These are phyloP conservation scores for Aspergillus incahuasiensis DNA, from an alignment of 495 filamentous ascomycete genomes.

Conservation along the genomic window DNA sequence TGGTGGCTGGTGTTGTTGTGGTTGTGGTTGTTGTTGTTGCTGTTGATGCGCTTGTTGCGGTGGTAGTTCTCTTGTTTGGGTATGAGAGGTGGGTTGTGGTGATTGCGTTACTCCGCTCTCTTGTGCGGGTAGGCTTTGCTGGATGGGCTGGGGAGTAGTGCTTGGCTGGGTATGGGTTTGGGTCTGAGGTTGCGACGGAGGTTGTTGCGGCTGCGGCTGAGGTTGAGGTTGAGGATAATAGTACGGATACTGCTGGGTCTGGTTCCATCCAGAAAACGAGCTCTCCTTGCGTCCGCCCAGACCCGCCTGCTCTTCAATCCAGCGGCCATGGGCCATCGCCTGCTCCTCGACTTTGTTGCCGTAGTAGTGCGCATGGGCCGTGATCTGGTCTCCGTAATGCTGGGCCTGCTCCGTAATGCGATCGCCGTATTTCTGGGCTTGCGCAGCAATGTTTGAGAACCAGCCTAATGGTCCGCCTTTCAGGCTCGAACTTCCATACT, in stretches of 20 bases:
- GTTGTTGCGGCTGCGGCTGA: not conserved
- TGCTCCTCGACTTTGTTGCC: constrained; percentile 40
- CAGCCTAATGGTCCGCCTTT: constrained; percentile 34
- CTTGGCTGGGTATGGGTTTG: not conserved
- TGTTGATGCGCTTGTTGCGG: not conserved
- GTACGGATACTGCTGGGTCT: constrained; percentile 15
- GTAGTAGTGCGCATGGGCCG: constrained; percentile 38
- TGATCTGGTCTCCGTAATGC: constrained; percentile 41
- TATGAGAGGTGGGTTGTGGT: not conserved
- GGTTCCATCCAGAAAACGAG: constrained; percentile 16
- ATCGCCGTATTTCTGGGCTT: constrained; percentile 44
- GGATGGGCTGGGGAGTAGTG: not conserved
- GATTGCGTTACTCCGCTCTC: not conserved
- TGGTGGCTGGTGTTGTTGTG: not conserved
- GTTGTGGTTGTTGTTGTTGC: constrained; percentile 2
- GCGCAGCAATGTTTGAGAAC: constrained; percentile 33
- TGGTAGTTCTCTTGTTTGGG: no score
- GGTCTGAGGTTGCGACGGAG: not conserved
- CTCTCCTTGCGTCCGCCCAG: constrained; percentile 26
- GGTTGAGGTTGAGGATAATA: not conserved
- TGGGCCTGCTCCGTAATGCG: constrained; percentile 39
- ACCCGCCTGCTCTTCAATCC: constrained; percentile 40
- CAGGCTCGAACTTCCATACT: constrained; percentile 19
- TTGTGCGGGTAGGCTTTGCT: not conserved
- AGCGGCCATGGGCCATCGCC: constrained; percentile 37